Conservation (phyloP, 1,139 yeast species). For the Chernovozyma sophiae-reginae region DNA sequence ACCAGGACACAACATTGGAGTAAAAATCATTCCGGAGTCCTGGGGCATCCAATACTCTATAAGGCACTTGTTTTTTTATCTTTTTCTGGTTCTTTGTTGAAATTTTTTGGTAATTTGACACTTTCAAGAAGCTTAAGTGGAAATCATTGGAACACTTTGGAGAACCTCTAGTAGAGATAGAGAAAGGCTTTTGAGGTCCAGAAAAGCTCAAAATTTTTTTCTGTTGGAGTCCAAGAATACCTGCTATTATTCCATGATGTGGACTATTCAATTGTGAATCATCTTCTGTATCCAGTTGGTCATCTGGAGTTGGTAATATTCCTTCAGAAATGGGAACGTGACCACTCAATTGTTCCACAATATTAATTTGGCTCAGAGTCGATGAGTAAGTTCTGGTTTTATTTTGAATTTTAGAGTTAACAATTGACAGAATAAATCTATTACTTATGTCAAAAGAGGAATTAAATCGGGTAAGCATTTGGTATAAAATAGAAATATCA, state of each 20-base stretch:
- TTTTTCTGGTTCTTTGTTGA: background rate
- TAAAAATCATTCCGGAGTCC: slow-evolving; percentile 77
- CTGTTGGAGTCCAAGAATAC: background rate
- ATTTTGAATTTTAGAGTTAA: background rate
- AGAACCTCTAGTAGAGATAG: background rate
- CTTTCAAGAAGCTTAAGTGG: too few species aligned
- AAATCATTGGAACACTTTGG: background rate
- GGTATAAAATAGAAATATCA: too few species aligned
- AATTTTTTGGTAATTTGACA: too few species aligned
- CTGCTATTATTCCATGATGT: background rate
- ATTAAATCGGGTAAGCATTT: too few species aligned
- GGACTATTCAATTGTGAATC: too few species aligned
- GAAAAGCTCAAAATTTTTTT: background rate
- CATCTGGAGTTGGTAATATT: too few species aligned
- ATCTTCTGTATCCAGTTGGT: too few species aligned
- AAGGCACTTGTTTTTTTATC: slow-evolving; percentile 18
- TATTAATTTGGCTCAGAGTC: too few species aligned
- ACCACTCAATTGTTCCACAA: too few species aligned
- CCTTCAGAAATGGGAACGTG: too few species aligned
- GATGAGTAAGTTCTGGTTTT: too few species aligned
- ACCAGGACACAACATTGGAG: slow-evolving; percentile 76
- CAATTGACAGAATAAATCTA: slow-evolving; percentile 3
- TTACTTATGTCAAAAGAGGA: slow-evolving; percentile 1
- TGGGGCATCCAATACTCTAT: slow-evolving; percentile 57
- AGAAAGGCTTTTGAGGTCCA: background rate